These are phyloP conservation scores for Dryas alaskensis DNA, from an alignment of 306 rosid genomes.

Conservation along the genomic window DNA sequence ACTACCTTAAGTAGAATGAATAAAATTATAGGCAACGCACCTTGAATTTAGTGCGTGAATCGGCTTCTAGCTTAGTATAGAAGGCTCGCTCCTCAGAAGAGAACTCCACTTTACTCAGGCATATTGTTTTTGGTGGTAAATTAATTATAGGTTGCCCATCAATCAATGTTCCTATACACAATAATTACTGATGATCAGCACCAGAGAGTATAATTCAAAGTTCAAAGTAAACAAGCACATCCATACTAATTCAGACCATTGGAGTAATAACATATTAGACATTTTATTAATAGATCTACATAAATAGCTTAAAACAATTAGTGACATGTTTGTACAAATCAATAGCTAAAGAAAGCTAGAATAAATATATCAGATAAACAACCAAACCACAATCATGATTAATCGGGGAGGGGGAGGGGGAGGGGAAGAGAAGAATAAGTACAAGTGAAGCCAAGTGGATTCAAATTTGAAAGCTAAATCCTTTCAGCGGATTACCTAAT, in stretches of 20 bases:
- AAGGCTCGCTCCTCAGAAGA: conserved; percentile 86
- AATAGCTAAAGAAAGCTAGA: background rate
- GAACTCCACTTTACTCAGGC: conserved; percentile 72
- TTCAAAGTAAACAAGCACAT: conserved; percentile 10
- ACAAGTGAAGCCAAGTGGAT: no score
- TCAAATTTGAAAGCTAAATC: no score
- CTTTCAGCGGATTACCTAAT: background rate
- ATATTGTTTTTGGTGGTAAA: conserved; percentile 77
- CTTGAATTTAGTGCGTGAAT: conserved; percentile 86
- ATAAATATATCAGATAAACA: background rate
- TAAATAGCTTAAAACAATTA: background rate
- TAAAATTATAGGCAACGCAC: conserved; percentile 36
- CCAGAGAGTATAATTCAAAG: conserved; percentile 20
- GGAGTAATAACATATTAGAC: background rate
- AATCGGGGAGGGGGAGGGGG: no score
- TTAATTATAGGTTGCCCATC: conserved; percentile 87
- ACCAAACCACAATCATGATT: background rate
- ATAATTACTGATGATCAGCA: conserved; percentile 25
- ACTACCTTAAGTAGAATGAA: conserved; percentile 12
- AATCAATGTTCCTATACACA: conserved; percentile 68
- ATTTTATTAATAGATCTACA: background rate
- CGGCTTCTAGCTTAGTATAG: conserved; percentile 88
- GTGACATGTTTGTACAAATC: background rate
- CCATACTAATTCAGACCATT: conserved; percentile 9
- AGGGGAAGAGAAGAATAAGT: no score